Conservation (phyloP, 2,329 filamentous ascomycete species). For the Didymella exigua region DNA sequence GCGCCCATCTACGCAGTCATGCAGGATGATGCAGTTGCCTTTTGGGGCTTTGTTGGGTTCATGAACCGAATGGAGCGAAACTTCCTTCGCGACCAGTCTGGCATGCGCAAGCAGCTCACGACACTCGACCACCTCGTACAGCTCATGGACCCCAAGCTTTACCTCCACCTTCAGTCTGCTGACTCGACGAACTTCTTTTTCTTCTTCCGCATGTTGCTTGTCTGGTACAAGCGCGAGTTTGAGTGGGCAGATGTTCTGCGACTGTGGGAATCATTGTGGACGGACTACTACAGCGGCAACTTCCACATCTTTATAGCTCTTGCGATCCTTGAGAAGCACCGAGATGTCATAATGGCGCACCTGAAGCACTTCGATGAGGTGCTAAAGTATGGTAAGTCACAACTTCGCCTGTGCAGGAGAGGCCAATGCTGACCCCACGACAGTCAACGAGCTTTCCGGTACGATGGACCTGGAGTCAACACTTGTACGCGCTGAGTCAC, state of each 20-base stretch:
- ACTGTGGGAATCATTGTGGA: constrained; percentile 94
- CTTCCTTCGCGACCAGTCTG: constrained; percentile 92
- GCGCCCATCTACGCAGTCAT: constrained; percentile 96
- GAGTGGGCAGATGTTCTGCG: constrained; percentile 83
- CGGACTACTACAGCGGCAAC: constrained; percentile 83
- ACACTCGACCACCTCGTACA: constrained; percentile 94
- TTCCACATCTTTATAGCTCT: constrained; percentile 95
- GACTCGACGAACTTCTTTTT: constrained; percentile 99
- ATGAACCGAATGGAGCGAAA: constrained; percentile 99
- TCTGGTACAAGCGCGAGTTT: constrained; percentile 99
- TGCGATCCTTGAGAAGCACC: constrained; percentile 92
- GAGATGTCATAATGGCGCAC: constrained; percentile 96
- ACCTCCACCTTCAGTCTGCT: constrained; percentile 83
- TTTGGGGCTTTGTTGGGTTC: constrained; percentile 94
- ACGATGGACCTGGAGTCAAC: constrained; percentile 90
- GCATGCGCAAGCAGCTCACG: constrained; percentile 90
- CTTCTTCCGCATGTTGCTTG: constrained; percentile 98
- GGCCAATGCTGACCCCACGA: constrained; percentile 10
- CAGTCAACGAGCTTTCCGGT: constrained; percentile 92
- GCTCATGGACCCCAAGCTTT: constrained; percentile 94
- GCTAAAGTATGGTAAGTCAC: constrained; percentile 80
- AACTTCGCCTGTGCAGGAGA: not conserved
- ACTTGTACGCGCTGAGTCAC: constrained; percentile 82
- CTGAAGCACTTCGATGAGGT: constrained; percentile 95
- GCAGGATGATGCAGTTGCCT: constrained; percentile 95